Percentiles rank a stretch among this genome's conserved stretches.
Conservation (phyloP, 1,284 basidiomycete species). For the Naganishia cerealis region DNA sequence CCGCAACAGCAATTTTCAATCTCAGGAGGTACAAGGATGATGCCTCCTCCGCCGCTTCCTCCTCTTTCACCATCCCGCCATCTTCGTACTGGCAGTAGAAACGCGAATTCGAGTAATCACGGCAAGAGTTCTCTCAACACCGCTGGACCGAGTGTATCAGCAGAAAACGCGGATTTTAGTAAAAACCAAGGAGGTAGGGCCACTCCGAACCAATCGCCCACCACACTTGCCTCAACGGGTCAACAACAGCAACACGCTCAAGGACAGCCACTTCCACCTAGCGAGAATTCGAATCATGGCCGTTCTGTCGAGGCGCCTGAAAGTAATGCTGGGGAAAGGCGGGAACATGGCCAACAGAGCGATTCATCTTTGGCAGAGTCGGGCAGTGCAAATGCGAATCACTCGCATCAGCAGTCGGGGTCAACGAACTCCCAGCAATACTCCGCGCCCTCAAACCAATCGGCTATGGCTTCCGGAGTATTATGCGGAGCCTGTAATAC, state of each 20-base stretch:
- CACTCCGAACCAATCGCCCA: background rate
- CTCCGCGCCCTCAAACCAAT: background rate
- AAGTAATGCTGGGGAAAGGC: conserved; percentile 9
- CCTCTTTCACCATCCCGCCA: conserved; percentile 25
- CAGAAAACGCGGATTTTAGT: background rate
- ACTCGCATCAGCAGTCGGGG: background rate
- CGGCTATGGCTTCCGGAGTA: conserved; percentile 4
- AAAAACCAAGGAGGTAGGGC: background rate
- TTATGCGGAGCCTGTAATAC: conserved; percentile 51
- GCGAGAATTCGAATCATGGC: conserved; percentile 21
- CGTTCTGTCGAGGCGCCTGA: conserved; percentile 1
- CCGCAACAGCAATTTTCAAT: conserved; percentile 20
- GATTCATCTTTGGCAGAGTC: conserved; percentile 12
- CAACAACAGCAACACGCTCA: conserved; percentile 21
- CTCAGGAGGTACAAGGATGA: conserved; percentile 2
- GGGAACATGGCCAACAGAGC: conserved; percentile 10
- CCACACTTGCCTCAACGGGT: background rate
- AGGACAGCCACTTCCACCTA: conserved; percentile 14
- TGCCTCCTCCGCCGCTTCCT: conserved; percentile 20
- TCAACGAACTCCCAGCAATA: background rate
- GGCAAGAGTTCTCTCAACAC: background rate
- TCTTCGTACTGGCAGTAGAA: background rate
- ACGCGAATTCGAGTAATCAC: background rate
- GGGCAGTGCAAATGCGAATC: background rate
- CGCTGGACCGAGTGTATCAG: background rate